Percentiles rank a stretch among this genome's conserved stretches.
Evolutionary conservation across 2,329 filamentous ascomycete species (phyloP).

Genomic region (Penicillium sp.): DNA sequence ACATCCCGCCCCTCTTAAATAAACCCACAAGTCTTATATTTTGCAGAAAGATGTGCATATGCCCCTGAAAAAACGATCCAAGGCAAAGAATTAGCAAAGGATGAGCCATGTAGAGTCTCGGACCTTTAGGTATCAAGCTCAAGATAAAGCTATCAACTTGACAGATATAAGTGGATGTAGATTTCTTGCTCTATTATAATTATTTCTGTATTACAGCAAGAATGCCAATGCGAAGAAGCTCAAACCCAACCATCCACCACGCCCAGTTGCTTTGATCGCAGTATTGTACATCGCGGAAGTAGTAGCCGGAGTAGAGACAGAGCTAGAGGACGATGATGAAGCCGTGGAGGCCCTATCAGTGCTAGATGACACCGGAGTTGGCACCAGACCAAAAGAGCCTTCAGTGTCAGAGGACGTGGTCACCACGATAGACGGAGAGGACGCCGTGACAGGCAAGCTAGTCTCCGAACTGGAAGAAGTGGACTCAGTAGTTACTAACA

Average conservation of each 20-base stretch:
- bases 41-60: no score
- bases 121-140: background rate
- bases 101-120: background rate
- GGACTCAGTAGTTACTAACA: background rate
- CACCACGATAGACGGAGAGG: background rate
- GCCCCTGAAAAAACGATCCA: no score
- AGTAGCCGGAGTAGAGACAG: background rate
- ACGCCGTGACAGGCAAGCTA: background rate
- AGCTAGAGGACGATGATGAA: background rate
- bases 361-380: background rate
- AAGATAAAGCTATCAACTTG: background rate
- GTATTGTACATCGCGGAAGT: background rate
- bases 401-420: background rate
- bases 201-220: background rate
- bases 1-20: no score
- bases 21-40: no score
- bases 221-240: background rate
- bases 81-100: background rate
- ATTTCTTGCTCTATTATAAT: background rate
- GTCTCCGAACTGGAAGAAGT: background rate
- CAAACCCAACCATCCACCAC: background rate
- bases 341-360: background rate
- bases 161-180: background rate
- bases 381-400: background rate
- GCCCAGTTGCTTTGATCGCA: background rate